These are phyloP conservation scores for Laburnicola sp. DNA, from an alignment of 2,329 filamentous ascomycete genomes.

Conservation along the genomic window DNA sequence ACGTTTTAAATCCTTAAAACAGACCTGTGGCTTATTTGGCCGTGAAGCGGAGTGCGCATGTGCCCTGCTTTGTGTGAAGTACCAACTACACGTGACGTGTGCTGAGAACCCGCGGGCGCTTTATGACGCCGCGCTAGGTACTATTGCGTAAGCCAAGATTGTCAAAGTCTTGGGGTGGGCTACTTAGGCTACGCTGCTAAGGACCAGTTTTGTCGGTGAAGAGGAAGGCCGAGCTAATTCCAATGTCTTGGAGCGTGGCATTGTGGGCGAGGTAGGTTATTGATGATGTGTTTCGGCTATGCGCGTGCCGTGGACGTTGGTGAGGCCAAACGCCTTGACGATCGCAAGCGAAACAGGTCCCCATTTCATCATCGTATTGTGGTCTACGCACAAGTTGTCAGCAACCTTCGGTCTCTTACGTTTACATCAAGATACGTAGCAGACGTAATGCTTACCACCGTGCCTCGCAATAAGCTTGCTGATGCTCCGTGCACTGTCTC, in stretches of 20 bases:
- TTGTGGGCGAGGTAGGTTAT: slow-evolving; percentile 16
- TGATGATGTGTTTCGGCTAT: slow-evolving; percentile 14
- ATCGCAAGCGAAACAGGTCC: slow-evolving; percentile 33
- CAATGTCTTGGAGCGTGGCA: not conserved
- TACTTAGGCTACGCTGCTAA: no score
- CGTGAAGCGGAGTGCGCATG: not conserved
- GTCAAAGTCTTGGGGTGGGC: not conserved
- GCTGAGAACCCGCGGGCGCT: not conserved
- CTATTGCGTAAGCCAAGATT: not conserved
- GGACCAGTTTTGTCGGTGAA: no score
- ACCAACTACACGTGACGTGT: not conserved
- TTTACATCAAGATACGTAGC: slow-evolving; percentile 9
- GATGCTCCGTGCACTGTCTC: slow-evolving; percentile 24
- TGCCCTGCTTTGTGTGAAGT: slow-evolving; percentile 1
- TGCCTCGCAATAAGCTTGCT: slow-evolving; percentile 43
- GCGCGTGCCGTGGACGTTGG: slow-evolving; percentile 12
- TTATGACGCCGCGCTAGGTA: not conserved
- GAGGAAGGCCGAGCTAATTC: no score
- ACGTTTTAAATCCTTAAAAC: not conserved
- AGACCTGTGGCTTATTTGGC: not conserved
- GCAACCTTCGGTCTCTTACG: slow-evolving; percentile 14
- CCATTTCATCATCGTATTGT: slow-evolving; percentile 41
- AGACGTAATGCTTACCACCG: slow-evolving; percentile 35
- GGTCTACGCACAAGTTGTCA: slow-evolving; percentile 20
- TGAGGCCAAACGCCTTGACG: slow-evolving; percentile 31